Evolutionary conservation across 371 early-diverging fungal genomes (phyloP).

Genomic region (Mucor irregularis): DNA sequence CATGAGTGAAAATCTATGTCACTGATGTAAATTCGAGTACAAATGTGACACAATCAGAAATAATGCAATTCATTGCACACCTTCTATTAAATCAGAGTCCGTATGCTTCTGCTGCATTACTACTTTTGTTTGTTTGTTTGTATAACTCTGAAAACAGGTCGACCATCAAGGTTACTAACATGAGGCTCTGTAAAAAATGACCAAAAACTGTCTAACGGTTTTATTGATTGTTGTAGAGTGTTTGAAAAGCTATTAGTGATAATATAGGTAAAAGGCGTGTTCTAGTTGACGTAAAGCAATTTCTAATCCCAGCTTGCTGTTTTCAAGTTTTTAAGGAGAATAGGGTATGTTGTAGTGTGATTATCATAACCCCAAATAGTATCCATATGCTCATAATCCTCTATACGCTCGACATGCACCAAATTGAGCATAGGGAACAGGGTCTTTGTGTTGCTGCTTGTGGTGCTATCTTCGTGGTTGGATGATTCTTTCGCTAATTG

Average conservation of each 20-base stretch:
- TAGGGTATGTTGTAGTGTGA: constrained; percentile 39
- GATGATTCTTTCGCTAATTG: constrained; percentile 16
- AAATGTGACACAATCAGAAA: too few relatives aligned
- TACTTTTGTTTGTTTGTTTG: too few relatives aligned
- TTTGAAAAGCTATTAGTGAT: background rate
- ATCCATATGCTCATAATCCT: constrained; percentile 64
- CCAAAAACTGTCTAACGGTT: too few relatives aligned
- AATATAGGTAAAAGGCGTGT: background rate
- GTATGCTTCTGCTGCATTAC: too few relatives aligned
- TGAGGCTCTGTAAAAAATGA: too few relatives aligned
- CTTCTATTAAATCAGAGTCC: too few relatives aligned
- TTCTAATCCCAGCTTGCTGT: constrained; percentile 22
- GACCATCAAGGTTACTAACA: too few relatives aligned
- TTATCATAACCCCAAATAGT: constrained; percentile 54
- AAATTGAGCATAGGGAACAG: constrained; percentile 39
- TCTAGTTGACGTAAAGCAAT: background rate
- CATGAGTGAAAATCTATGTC: too few relatives aligned
- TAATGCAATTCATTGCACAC: too few relatives aligned
- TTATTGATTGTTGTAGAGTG: background rate
- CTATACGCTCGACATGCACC: constrained; percentile 49
- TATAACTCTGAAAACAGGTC: too few relatives aligned
- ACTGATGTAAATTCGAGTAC: too few relatives aligned
- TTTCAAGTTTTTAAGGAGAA: constrained; percentile 20
- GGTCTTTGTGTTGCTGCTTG: background rate
- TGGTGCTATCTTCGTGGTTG: background rate